Base-by-base conservation (phyloP, 345 rosid genomes). In the Rhodamnia argentea region DNA sequence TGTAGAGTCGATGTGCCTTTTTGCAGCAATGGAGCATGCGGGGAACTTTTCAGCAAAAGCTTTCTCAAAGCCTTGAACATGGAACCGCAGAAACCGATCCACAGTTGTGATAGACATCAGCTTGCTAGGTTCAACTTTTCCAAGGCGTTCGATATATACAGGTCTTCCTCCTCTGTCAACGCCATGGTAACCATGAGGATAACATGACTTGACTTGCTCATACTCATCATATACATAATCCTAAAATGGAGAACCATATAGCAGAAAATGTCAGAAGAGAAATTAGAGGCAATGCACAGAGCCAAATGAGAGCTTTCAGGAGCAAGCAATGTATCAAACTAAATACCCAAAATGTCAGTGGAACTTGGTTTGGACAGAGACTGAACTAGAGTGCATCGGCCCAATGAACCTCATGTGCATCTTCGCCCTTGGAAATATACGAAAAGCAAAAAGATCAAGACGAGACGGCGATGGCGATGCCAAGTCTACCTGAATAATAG, bases 131-230 rank as follows among this genome's bases (percentile, higher is more conserved):
- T 94, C 98, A 85, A 94, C 88, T 92, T 92, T 92, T 82, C 99
- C 99, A 40, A 94, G 92, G 84, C 95, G 93, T 91, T 97, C 99
- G 55, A 97, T 93, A 86, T 97, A 97, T 60, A 96, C 91, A 87
- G 99, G 99, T 29, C 93, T 90, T 4, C 99, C 99, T 52, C 88
- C 95, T 94, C 93, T 95, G 83, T 97, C 99, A 85, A 95, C 93
- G 84, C 99, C 99, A 92, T 97, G 99, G 88, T 95, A 97, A 87
- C 99, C 99, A 88, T 96, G 99, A 85, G 99, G 99, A 89, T 97
- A 97, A 88, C 91, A 93, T 1, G 87, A 90, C 88, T 92, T 96
- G 81, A 97, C 98, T 92, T 93, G 90, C 91, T 94, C 95, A 52
- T 89, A 93, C 85, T 97, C 99, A 84, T 94, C 92, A 89, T 93